Percentiles rank a stretch among this genome's conserved stretches.
phyloP scores from a whole-genome alignment of 352 stramenopile species.

The Phytophthora sojae region DNA sequence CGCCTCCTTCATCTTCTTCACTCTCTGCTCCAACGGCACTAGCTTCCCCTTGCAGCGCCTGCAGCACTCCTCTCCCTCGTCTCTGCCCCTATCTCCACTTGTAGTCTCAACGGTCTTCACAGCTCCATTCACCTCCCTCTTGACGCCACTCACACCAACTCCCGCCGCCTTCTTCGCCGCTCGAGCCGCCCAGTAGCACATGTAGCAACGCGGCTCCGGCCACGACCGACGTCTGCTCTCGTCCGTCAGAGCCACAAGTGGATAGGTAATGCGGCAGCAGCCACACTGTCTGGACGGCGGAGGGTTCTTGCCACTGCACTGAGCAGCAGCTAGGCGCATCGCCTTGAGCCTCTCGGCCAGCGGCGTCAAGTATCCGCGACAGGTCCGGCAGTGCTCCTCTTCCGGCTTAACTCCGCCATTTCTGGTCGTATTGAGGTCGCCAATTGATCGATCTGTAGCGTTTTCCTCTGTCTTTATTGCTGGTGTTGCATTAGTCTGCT shows the following conservation, averaged over 20 bases:
- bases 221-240: slow-evolving; percentile 15
- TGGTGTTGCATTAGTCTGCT: not conserved
- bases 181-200: slow-evolving; percentile 26
- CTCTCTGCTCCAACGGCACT: not conserved
- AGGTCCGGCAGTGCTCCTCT: slow-evolving; percentile 21
- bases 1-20: slow-evolving; percentile 7
- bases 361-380: slow-evolving; percentile 20
- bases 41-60: slow-evolving; percentile 3
- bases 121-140: slow-evolving; percentile 4
- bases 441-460: not conserved
- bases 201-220: slow-evolving; percentile 21
- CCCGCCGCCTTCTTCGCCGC: not conserved
- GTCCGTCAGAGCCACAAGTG: slow-evolving; percentile 17
- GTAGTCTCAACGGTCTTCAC: not conserved
- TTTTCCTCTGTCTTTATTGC: not conserved
- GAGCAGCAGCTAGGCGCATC: slow-evolving; percentile 13
- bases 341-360: slow-evolving; percentile 18
- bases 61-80: not conserved
- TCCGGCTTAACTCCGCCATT: slow-evolving; percentile 1
- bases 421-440: not conserved
- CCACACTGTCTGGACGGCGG: slow-evolving; percentile 14
- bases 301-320: slow-evolving; percentile 1
- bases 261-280: slow-evolving; percentile 31
- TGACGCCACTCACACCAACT: slow-evolving; percentile 2
- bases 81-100: not conserved